Conservation (phyloP, 169 alveolate species). For the Eimeria tenella region DNA sequence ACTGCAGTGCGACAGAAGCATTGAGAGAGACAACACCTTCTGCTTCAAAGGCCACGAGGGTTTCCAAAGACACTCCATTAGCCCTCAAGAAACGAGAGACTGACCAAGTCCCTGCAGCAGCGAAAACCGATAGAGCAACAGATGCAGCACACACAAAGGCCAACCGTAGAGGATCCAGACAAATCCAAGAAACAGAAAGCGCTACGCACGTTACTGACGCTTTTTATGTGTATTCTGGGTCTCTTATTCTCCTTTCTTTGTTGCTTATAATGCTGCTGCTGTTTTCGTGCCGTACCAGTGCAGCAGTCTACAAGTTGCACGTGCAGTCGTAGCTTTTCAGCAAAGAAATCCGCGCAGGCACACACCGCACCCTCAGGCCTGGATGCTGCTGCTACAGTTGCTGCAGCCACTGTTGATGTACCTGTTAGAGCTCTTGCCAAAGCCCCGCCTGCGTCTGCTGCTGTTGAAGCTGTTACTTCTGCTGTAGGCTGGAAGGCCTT, state of each 20-base stretch:
- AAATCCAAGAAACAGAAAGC: not conserved
- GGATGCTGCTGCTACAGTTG: constrained; percentile 43
- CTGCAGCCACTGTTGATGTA: constrained; percentile 2
- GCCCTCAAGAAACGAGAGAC: constrained; percentile 66
- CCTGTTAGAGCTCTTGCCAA: not conserved
- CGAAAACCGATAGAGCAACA: not conserved
- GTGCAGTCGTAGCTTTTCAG: constrained; percentile 49
- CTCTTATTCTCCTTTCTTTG: not conserved
- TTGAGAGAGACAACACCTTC: constrained; percentile 52
- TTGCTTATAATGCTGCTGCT: constrained; percentile 1
- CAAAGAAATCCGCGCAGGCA: constrained; percentile 57
- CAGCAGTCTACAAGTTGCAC: constrained; percentile 60
- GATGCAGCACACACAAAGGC: not conserved
- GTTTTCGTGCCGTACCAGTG: constrained; percentile 12
- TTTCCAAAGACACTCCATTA: constrained; percentile 48
- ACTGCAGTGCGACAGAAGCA: constrained; percentile 39
- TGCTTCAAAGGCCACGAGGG: constrained; percentile 48
- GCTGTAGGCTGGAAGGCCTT: constrained; percentile 52
- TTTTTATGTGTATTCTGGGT: not conserved
- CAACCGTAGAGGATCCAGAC: not conserved
- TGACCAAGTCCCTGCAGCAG: constrained; percentile 62
- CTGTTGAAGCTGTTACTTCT: constrained; percentile 22
- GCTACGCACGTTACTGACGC: too few relatives aligned
- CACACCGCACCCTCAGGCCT: constrained; percentile 41
- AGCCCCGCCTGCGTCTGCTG: constrained; percentile 3